Conservation (phyloP, 176 grass and related monocot genomes). For the Triticum dicoccoides region DNA sequence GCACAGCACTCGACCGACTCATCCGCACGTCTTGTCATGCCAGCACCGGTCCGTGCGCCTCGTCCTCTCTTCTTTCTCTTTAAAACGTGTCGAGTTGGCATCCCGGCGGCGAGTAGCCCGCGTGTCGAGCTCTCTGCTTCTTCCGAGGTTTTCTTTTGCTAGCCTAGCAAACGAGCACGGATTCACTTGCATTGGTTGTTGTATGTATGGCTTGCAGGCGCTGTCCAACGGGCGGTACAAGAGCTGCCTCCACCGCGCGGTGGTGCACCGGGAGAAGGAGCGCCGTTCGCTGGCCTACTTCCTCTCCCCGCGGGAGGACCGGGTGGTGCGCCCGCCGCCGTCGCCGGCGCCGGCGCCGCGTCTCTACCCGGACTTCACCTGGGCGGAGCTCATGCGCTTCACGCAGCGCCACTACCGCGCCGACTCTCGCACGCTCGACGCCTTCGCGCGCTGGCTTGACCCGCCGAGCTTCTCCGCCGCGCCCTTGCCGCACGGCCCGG, state of each 20-base stretch:
- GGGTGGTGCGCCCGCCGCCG: constrained; percentile 59
- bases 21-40: neutral
- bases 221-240: constrained; percentile 83
- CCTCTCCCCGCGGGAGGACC: constrained; percentile 61
- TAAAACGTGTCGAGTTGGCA: neutral
- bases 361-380: constrained; percentile 84
- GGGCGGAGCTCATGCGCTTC: constrained; percentile 66
- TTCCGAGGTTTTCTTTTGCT: too few species aligned
- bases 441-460: constrained; percentile 57
- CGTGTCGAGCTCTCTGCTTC: too few species aligned
- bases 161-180: too few species aligned
- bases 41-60: neutral
- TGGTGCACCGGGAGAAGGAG: constrained; percentile 63
- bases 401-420: constrained; percentile 75
- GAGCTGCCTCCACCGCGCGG: constrained; percentile 87
- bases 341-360: neutral
- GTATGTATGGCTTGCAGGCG: constrained; percentile 38
- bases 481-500: neutral
- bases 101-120: too few species aligned
- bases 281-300: constrained; percentile 85
- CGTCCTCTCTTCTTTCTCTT: neutral
- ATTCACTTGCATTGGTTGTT: too few species aligned
- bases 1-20: neutral
- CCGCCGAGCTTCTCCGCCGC: neutral
- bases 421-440: constrained; percentile 57